Evolutionary conservation across 75 land plant genomes (phyloP), one percentile per base, ranked within the genome.

Genomic region (Cupressus sempervirens): DNA sequence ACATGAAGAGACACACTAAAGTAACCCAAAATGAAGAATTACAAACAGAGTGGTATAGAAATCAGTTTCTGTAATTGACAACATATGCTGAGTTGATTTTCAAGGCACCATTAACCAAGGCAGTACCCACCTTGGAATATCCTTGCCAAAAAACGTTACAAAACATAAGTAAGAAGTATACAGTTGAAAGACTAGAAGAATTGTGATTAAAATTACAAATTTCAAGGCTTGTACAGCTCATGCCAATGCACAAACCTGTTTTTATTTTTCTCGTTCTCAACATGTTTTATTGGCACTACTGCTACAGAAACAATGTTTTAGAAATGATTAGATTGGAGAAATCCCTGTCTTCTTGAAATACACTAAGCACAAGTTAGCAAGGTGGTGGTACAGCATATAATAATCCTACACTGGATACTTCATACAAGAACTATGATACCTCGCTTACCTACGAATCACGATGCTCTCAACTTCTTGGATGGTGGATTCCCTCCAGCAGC

Each of bases 401-500:
- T 43, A 50, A 41, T 77, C 81, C n/a, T 26, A 9, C 3, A 23
- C 40, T 26, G 29, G 13, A 23, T 79, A 23, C 45, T 79, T 45
- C 48, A 79, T 26, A 79, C 14, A 26, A 26, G 40, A 76, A 41
- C 18, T 76, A 76, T 38, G 79, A 6, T 16, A 40, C 20, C 79
- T 76, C 41, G 26, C 50, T 45, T n/a, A n/a, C 32, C 23, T 4
- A 41, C 3, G n/a, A n/a, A n/a, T n/a, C n/a, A n/a, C n/a, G 81
- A 79, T 40, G 48, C 29, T 79, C 43, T 79, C 81, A 79, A 43
- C 81, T 79, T 79, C 50, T 79, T 79, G 4, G 81, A 26, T n/a
- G 81, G 81, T 20, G 81, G 81, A 79, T 79, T 79, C 43, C 81
- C 81, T 79, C 81, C 50, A 43, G 81, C 23, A 38, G 81, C 81